Evolutionary conservation across 2,329 filamentous ascomycete species (phyloP), one percentile per base, ranked within the genome.

Genomic region (Mariannaea sp.): DNA sequence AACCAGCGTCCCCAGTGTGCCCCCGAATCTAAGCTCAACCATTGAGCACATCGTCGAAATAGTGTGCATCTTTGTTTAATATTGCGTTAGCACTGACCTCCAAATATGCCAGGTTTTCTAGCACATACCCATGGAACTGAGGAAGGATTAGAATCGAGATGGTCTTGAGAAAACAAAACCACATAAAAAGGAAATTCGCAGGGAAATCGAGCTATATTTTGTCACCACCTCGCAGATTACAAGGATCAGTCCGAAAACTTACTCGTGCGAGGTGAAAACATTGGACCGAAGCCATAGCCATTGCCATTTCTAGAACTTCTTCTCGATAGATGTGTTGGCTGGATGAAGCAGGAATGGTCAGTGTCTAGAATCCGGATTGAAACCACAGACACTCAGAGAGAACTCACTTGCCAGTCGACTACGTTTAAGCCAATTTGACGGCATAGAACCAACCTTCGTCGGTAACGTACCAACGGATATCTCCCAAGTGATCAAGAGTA

Each of bases 401-500:
- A 29, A n/a, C 7, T 16, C 33, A 57, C 64, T 56, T 44, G 57
- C 55, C 26, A 41, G 49, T 42, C 30, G 22, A 49, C 17, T 20
- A 29, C 22, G 40, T 17, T 49, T 65, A 75, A 50, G 78, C 74
- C 42, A 84, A 71, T 46, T 82, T 77, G 43, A 83, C 77, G 54
- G 83, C 83, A 61, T 87, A 87, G 67, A 86, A 86, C 65, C 78
- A 75, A 20, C 84, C 83, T 49, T 79, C 75, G 43, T 78, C 73
- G 54, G 77, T 77, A 49, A 83, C 74, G 65, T 81, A 86, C 84
- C 84, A 87, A 49, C 81, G 78, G 60, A 76, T 78, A 48, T 78
- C 73, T 22, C 77, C 78, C 64, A 84, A 76, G 65, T 77, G 74
- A 66, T 87, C 84, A 68, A 87, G 83, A 47, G 81, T 80, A 68